These are phyloP conservation scores for Nymphaea thermarum DNA, from an alignment of 164 flowering plant genomes.

Conservation along the genomic window DNA sequence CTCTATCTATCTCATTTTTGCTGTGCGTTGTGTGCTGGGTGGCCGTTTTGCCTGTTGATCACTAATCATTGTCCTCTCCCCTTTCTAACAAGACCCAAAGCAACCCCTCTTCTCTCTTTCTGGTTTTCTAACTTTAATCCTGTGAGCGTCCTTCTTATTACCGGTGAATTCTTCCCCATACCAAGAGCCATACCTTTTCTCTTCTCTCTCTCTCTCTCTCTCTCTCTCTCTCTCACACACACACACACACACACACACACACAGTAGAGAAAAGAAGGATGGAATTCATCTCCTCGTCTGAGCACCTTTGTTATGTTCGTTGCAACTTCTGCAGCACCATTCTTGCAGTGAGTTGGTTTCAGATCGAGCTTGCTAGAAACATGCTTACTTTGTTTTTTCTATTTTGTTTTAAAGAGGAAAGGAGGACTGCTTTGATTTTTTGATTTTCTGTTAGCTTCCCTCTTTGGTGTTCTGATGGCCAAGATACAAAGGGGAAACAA, in stretches of 20 bases:
- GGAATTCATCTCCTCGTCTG: slow-evolving; percentile 41
- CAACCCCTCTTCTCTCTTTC: too few relatives aligned
- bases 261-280: slow-evolving; percentile 19
- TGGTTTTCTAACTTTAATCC: too few relatives aligned
- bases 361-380: neutral
- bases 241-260: too few relatives aligned
- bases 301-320: slow-evolving; percentile 82
- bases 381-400: neutral
- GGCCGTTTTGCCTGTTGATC: too few relatives aligned
- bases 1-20: too few relatives aligned
- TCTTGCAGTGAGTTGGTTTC: slow-evolving; percentile 53
- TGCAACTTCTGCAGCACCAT: slow-evolving; percentile 95
- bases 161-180: too few relatives aligned
- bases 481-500: neutral
- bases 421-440: slow-evolving; percentile 1
- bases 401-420: neutral
- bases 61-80: too few relatives aligned
- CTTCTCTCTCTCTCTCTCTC: too few relatives aligned
- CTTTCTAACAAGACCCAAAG: too few relatives aligned
- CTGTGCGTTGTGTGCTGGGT: too few relatives aligned
- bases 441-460: neutral
- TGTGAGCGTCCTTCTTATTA: too few relatives aligned
- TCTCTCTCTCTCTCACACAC: slow-evolving; percentile 7
- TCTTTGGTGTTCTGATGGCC: neutral
- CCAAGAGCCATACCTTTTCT: too few relatives aligned